Evolutionary conservation across 2,329 filamentous ascomycete species (phyloP).

Genomic region (Colletotrichum cuscutae): DNA sequence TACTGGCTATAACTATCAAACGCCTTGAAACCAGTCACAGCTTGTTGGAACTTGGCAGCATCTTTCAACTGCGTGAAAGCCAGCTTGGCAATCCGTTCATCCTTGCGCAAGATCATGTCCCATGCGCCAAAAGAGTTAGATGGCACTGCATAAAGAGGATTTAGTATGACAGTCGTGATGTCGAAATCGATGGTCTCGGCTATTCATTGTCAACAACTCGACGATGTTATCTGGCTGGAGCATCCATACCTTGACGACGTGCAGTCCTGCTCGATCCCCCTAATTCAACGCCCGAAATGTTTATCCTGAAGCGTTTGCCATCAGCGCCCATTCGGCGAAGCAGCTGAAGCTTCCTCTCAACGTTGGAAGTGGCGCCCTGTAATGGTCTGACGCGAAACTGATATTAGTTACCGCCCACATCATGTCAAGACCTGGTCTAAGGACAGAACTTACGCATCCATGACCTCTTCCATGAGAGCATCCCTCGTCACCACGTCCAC

Average conservation of each 20-base stretch:
- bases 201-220: conserved; percentile 1
- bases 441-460: conserved; percentile 33
- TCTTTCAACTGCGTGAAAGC: conserved; percentile 41
- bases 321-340: conserved; percentile 41
- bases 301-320: conserved; percentile 39
- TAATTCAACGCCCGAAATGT: conserved; percentile 34
- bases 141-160: conserved; percentile 41
- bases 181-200: conserved; percentile 44
- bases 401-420: not conserved
- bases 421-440: too few species aligned
- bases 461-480: conserved; percentile 46
- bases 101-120: conserved; percentile 44
- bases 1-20: conserved; percentile 43
- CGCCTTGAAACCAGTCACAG: conserved; percentile 45
- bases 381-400: conserved; percentile 5
- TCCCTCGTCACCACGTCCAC: conserved; percentile 45
- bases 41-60: conserved; percentile 46
- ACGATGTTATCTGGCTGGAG: too few species aligned
- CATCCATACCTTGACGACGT: conserved; percentile 26
- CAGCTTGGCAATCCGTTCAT: conserved; percentile 45
- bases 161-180: conserved; percentile 40
- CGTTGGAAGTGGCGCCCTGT: conserved; percentile 15
- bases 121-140: conserved; percentile 29
- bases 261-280: not conserved
- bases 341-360: conserved; percentile 35